Base-by-base conservation (phyloP, 352 stramenopile genomes). In the Peronospora farinosa region DNA sequence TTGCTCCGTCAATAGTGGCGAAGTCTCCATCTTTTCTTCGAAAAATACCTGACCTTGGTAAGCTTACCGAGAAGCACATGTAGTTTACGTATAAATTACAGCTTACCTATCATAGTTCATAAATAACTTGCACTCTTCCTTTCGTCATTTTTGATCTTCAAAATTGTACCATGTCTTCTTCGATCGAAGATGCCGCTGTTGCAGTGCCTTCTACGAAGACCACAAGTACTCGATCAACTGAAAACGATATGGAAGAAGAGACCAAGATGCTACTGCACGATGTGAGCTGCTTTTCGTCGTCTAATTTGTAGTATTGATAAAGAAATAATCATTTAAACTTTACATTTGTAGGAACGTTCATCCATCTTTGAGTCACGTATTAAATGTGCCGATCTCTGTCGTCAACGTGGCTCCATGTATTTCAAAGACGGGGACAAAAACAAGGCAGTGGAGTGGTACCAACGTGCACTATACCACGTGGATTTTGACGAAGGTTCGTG, bases 401-500 rank as follows among this genome's bases (percentile, higher is more conserved):
- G 78, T 25, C 74, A 84, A 44, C 66, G 69, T 37, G 82, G 82
- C n/a, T 86, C 78, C 0, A 54, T 43, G 11, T 55, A 71, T 7
- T 88, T 87, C 36, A 85, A 85, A 42, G 28, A 38, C 21, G 74
- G 79, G 21, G 47, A 88, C 40, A n/a, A 73, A 9, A 28, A 42
- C 0, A 44, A 59, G 6, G 82, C 82, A 2, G 46, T 89, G 38
- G 38, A 69, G 38, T 92, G 73, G 74, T 92, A 91, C 62, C 57
- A 88, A 43, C 82, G 82, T 21, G 79, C 79, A 36, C 58, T 91
- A 5, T 85, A 72, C 46, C 82, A 92, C 51, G 76, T 88, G 40
- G 77, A 91, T 32, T 92, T 92, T 63, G 82, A 91, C 45, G 79
- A 92, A 55, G 82, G 72, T 63, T 88, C 79, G 47, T 92, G 79